These are phyloP conservation scores for Colletotrichum sp. DNA, from an alignment of 2,329 filamentous ascomycete species.

Conservation along the genomic window DNA sequence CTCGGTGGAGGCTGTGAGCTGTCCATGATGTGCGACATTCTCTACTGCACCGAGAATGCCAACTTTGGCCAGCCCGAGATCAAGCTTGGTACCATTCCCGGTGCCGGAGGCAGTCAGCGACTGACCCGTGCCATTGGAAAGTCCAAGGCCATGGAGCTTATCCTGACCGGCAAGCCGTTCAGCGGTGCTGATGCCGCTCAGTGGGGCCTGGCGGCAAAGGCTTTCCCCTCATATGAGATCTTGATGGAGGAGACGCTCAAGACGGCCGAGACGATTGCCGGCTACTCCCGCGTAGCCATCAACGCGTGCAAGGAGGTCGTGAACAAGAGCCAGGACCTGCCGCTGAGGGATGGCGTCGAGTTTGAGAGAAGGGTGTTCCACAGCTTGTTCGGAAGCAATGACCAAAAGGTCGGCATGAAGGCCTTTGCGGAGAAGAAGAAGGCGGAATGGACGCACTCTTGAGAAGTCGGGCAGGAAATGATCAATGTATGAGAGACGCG, in stretches of 20 bases:
- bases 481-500: background rate
- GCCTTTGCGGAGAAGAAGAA: conserved; percentile 97
- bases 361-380: conserved; percentile 95
- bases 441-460: conserved; percentile 87
- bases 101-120: conserved; percentile 89
- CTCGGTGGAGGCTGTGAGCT: conserved; percentile 96
- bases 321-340: conserved; percentile 95
- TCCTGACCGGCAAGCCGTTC: conserved; percentile 86
- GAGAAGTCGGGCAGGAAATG: conserved; percentile 25
- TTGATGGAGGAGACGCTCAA: conserved; percentile 81
- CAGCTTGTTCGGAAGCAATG: conserved; percentile 87
- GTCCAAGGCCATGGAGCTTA: conserved; percentile 88
- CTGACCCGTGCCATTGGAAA: conserved; percentile 85
- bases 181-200: conserved; percentile 82
- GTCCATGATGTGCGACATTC: conserved; percentile 95
- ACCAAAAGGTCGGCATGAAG: conserved; percentile 97
- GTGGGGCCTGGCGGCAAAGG: conserved; percentile 88
- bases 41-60: conserved; percentile 86
- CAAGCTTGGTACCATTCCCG: conserved; percentile 91
- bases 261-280: conserved; percentile 88
- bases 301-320: conserved; percentile 97
- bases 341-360: conserved; percentile 88
- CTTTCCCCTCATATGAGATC: conserved; percentile 81
- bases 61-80: conserved; percentile 98
- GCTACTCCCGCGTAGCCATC: conserved; percentile 85